phyloP scores from a whole-genome alignment of 2,329 filamentous ascomycete genomes.

The Talaromyces atroroseus region DNA sequence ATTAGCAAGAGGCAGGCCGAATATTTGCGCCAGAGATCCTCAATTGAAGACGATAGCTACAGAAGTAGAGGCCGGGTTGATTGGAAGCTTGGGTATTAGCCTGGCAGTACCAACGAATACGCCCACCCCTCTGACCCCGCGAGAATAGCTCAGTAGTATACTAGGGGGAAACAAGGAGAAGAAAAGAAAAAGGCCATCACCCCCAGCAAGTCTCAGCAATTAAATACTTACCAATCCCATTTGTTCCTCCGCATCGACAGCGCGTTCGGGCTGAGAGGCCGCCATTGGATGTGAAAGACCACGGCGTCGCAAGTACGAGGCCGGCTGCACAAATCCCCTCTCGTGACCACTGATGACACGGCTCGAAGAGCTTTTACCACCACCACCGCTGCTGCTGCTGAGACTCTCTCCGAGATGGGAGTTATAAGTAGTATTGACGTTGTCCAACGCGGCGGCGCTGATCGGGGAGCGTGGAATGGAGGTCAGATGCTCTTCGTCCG shows the following conservation, averaged over 20 bases:
- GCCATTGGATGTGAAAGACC: conserved; percentile 37
- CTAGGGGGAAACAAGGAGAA: background rate
- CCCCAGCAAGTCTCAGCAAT: conserved; percentile 2
- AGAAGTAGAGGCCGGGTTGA: background rate
- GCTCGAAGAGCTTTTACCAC: conserved; percentile 4
- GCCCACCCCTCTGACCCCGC: conserved; percentile 3
- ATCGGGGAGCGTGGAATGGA: conserved; percentile 15
- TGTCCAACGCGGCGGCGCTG: conserved; percentile 14
- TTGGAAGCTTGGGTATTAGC: background rate
- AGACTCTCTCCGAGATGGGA: conserved; percentile 1
- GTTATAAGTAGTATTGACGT: background rate
- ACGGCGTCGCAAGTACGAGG: conserved; percentile 42
- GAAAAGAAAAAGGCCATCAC: conserved; percentile 1
- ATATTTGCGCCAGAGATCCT: background rate
- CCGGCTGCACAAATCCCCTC: conserved; percentile 43
- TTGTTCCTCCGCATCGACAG: conserved; percentile 46
- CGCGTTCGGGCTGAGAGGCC: conserved; percentile 37
- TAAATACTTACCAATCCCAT: conserved; percentile 41
- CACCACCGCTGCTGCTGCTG: conserved; percentile 7
- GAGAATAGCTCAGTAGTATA: background rate
- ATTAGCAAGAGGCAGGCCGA: background rate
- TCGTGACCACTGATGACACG: conserved; percentile 33
- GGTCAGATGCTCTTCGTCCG: conserved; percentile 19
- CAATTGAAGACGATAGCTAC: background rate
- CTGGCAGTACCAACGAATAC: background rate